Evolutionary conservation across 176 grass and related monocot species (phyloP), one percentile per base, ranked within the genome.

Genomic region (barley (Hordeum vulgare)): DNA sequence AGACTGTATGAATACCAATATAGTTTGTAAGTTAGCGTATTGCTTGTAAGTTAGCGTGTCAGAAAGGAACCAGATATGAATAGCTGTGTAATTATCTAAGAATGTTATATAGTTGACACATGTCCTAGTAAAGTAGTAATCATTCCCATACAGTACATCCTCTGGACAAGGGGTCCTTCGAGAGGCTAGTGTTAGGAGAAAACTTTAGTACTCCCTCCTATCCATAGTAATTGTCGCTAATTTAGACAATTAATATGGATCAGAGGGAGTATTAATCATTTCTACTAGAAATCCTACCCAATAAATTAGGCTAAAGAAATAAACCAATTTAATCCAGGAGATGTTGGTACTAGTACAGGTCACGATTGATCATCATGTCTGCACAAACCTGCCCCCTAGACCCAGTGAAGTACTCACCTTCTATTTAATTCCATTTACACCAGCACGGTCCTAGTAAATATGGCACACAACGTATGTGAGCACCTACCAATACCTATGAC

Each of bases 31-130:
- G 11, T 57, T 53, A 18, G n/a, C 34, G 80, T 58, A 54, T 8
- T 21, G 7, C 33, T 7, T 64, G 7, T 47, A 64, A 33, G 11
- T 57, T 53, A 18, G n/a, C 34, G 80, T 7, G 9, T 44, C 35
- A 10, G 9, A 41, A 42, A 67, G 35, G 14, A 75, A 74, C 12
- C 18, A 86, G 80, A 81, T 66, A 56, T 75, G 35, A 58, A 76
- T 44, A 35, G 9, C 2, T 49, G 15, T 68, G 18, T 41, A 42
- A 49, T 67, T 80, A 59, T 74, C 15, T 56, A 65, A 45, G 57
- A 79, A 84, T 44, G 18, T 4, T 74, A 25, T 79, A 80, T 6
- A 61, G 41, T 35, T 34, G 26, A 31, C 34, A 42, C 78, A 60
- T 18, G 9, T 37, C 35, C 13, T 26, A 80, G 37, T 53, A n/a